Conservation (phyloP, 208 protist species). For the Wallacemonas sp. region DNA sequence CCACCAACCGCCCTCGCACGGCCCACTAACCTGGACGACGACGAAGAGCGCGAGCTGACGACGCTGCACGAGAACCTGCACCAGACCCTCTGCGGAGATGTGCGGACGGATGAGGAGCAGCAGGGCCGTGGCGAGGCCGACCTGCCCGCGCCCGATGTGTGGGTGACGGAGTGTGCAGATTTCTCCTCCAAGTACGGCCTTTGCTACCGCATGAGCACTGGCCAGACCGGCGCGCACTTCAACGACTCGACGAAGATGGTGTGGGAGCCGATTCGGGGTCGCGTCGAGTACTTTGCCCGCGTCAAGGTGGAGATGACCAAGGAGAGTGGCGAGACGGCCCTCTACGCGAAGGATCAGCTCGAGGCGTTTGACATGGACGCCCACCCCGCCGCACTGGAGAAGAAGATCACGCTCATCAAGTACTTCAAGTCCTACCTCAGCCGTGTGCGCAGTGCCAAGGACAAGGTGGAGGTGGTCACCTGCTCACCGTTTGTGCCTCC, state of each 20-base stretch:
- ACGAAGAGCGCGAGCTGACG: neutral
- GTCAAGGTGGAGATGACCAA: constrained; percentile 59
- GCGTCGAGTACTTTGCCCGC: constrained; percentile 80
- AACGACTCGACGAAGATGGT: constrained; percentile 98
- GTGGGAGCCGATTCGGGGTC: constrained; percentile 68
- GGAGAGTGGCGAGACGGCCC: constrained; percentile 17
- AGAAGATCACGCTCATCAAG: constrained; percentile 97
- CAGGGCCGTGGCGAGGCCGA: too few species aligned
- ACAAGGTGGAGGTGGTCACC: constrained; percentile 62
- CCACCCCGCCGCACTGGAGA: constrained; percentile 87
- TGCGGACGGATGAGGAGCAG: too few species aligned
- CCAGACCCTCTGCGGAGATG: constrained; percentile 13
- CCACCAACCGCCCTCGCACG: neutral
- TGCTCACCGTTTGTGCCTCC: constrained; percentile 50
- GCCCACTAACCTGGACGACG: neutral
- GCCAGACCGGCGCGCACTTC: constrained; percentile 96
- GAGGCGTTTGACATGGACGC: constrained; percentile 69
- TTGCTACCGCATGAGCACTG: constrained; percentile 94
- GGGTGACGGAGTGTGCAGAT: constrained; percentile 93
- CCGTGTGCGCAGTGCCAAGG: constrained; percentile 48
- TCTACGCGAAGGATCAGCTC: constrained; percentile 75
- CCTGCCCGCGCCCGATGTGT: constrained; percentile 60
- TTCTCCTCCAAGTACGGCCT: constrained; percentile 98
- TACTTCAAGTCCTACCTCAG: constrained; percentile 93
- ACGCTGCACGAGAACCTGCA: neutral